Evolutionary conservation across 192 early-diverging fungal species (phyloP), one percentile per base, ranked within the genome.

Genomic region (Podila epicladia): DNA sequence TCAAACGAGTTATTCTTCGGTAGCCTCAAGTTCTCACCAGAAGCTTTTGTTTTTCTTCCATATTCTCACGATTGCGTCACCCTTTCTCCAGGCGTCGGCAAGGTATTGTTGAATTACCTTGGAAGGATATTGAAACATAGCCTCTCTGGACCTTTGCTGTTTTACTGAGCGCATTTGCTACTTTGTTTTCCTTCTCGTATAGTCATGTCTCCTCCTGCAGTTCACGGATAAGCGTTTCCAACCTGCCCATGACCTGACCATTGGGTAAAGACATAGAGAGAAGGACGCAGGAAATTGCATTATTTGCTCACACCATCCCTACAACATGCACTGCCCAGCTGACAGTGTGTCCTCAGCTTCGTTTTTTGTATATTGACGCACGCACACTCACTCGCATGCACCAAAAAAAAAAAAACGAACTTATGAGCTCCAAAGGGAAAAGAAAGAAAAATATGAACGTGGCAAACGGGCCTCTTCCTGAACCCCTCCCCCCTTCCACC

Each of bases 221-320:
- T 95, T 94, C 61, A 95, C 94, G 33, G 94, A 95, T 75, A 89
- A 91, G 83, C 90, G 92, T 26, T 95, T 95, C 67, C 88, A 92
- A 69, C 90, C 91, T 26, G 92, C 92, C 53, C 94, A 94, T 73
- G 94, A 95, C 71, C 79, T 95, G 66, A 95, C 94, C 11, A 95
- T 95, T 78, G 94, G 94, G 89, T 88, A 86, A 84, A 45, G 41
- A 45, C 41, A 41, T 8, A 37, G 7, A 37, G 8, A 15, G 4
- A 45, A 12, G 41, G 41, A 17, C 15, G 13, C 41, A 45, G 41
- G 15, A 45, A 45, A 45, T 45, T 45, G 41, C 41, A 17, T 45
- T 45, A 17, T 45, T 11, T 45, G 41, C 41, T 45, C 41, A 45
- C 41, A 45, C 41, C 41, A 3, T 4, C 13, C 41, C 13, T 45